phyloP scores from a whole-genome alignment of 805 yeast genomes.

The Kurtzmaniella cleridarum region DNA sequence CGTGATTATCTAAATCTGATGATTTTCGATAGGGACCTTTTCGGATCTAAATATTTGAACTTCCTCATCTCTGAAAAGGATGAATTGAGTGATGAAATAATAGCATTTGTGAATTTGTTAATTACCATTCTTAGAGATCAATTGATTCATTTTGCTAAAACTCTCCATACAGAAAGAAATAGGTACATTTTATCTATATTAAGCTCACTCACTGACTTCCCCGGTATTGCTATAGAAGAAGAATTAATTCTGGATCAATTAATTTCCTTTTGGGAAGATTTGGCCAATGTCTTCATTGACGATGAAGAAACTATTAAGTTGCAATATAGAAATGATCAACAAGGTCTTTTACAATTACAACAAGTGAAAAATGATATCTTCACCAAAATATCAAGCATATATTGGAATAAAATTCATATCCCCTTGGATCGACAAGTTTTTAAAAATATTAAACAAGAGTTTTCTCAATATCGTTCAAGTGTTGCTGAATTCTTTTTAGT shows the following conservation, averaged over 20 bases:
- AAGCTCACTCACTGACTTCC: constrained; percentile 49
- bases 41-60: constrained; percentile 40
- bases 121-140: constrained; percentile 45
- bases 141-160: constrained; percentile 35
- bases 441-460: constrained; percentile 44
- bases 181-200: constrained; percentile 44
- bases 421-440: constrained; percentile 28
- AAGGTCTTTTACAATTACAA: constrained; percentile 14
- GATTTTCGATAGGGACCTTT: constrained; percentile 35
- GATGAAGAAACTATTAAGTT: constrained; percentile 31
- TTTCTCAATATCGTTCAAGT: constrained; percentile 63
- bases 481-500: constrained; percentile 74
- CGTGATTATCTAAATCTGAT: constrained; percentile 23
- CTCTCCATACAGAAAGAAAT: constrained; percentile 28
- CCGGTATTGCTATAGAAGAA: constrained; percentile 53
- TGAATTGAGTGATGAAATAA: constrained; percentile 28
- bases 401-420: constrained; percentile 63
- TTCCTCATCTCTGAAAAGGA: constrained; percentile 24
- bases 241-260: constrained; percentile 50
- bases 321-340: constrained; percentile 6
- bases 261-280: constrained; percentile 64
- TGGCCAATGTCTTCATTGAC: constrained; percentile 51
- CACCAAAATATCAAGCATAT: constrained; percentile 49
- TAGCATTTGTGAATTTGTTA: constrained; percentile 39
- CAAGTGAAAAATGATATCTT: constrained; percentile 37